phyloP scores from a whole-genome alignment of 345 rosid genomes.

The Dovyalis caffra region DNA sequence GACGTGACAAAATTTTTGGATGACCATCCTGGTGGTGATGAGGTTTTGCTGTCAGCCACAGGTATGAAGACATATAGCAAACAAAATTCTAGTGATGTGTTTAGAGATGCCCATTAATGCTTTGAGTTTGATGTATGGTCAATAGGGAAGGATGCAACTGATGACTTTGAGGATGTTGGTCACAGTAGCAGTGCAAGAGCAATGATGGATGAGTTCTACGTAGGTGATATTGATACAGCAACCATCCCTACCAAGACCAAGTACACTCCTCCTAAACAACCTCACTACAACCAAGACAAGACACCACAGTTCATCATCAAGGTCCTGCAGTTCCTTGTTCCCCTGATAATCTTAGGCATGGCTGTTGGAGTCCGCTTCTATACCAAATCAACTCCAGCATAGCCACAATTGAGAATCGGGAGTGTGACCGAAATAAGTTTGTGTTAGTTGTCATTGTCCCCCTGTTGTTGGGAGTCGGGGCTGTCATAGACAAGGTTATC shows the following conservation, averaged over 20 bases:
- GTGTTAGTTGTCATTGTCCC: neutral
- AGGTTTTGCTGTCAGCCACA: constrained; percentile 29
- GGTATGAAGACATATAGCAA: constrained; percentile 9
- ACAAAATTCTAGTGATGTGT: neutral
- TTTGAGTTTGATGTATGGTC: neutral
- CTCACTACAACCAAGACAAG: constrained; percentile 77
- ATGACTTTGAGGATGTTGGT: constrained; percentile 93
- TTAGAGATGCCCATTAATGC: neutral
- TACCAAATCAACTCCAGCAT: constrained; percentile 39
- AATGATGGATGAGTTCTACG: constrained; percentile 77
- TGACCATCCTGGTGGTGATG: constrained; percentile 36
- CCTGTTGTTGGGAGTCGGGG: neutral
- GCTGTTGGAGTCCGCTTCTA: constrained; percentile 79
- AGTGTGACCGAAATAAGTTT: constrained; percentile 13
- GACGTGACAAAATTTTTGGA: constrained; percentile 31
- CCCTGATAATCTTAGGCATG: constrained; percentile 83
- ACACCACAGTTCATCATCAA: constrained; percentile 61
- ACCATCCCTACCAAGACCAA: constrained; percentile 55
- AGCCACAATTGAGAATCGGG: neutral
- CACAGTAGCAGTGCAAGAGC: constrained; percentile 80
- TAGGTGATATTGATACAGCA: constrained; percentile 66
- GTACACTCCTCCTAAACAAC: constrained; percentile 65
- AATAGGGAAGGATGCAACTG: constrained; percentile 89
- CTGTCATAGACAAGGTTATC: too few relatives aligned
- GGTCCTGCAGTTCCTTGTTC: constrained; percentile 87